These are phyloP conservation scores for Harrya chromipes DNA, from an alignment of 768 basidiomycete species.

Conservation along the genomic window DNA sequence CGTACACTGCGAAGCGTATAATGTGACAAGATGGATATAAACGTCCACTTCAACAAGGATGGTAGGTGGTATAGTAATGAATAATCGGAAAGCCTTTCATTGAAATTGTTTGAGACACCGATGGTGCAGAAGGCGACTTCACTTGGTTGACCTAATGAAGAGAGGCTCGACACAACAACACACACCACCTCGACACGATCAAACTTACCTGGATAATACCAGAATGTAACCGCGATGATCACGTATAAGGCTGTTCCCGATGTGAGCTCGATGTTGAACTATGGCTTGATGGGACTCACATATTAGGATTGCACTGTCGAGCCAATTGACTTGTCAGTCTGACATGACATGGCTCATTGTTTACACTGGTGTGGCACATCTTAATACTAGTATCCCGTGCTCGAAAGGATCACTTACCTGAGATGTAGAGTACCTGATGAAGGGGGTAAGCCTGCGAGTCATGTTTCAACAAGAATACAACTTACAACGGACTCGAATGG, in stretches of 20 bases:
- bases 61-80: slow-evolving; percentile 6
- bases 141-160: slow-evolving; percentile 24
- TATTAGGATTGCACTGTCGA: slow-evolving; percentile 75
- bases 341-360: slow-evolving; percentile 80
- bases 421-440: slow-evolving; percentile 35
- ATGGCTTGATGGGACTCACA: slow-evolving; percentile 39
- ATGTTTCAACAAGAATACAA: not conserved
- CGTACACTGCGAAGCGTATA: slow-evolving; percentile 13
- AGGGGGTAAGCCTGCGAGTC: slow-evolving; percentile 8
- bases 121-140: slow-evolving; percentile 16
- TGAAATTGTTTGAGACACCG: not conserved
- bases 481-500: slow-evolving; percentile 79
- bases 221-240: slow-evolving; percentile 68
- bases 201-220: slow-evolving; percentile 48
- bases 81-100: not conserved
- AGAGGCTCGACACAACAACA: not conserved
- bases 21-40: slow-evolving; percentile 6
- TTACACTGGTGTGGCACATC: slow-evolving; percentile 46
- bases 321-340: slow-evolving; percentile 85
- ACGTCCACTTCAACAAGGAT: not conserved
- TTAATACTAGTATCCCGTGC: slow-evolving; percentile 20
- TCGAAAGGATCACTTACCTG: slow-evolving; percentile 37
- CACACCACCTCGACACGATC: not conserved
- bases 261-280: not conserved
- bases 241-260: slow-evolving; percentile 53